Conservation (phyloP, 305 asterid genomes). For the Fraxinus sp. region DNA sequence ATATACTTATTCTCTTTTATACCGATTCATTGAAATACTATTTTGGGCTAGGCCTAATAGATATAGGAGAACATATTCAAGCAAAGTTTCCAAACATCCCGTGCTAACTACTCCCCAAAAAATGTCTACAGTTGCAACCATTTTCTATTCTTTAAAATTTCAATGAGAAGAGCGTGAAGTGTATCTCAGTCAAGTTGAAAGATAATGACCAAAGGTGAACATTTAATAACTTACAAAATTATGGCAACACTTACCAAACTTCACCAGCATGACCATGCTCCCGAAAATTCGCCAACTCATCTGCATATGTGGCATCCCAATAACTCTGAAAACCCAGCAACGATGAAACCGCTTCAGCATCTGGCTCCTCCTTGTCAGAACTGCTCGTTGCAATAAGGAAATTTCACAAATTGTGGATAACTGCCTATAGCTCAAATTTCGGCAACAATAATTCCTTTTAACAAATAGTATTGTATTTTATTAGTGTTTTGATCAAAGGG, state of each 20-base stretch:
- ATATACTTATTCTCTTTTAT: background rate
- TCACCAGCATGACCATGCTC: slow-evolving; percentile 97
- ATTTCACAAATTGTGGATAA: slow-evolving; percentile 7
- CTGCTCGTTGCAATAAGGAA: slow-evolving; percentile 37
- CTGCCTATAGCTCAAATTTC: background rate
- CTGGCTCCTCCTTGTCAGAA: slow-evolving; percentile 95
- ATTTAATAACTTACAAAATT: background rate
- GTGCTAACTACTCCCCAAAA: background rate
- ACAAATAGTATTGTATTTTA: background rate
- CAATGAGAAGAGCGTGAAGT: background rate
- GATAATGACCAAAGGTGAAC: background rate
- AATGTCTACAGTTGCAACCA: background rate
- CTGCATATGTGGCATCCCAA: slow-evolving; percentile 93
- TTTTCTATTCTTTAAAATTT: background rate
- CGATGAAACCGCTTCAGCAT: slow-evolving; percentile 67
- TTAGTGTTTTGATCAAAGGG: background rate
- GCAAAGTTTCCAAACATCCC: background rate
- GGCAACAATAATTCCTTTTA: background rate
- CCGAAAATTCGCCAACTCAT: slow-evolving; percentile 77
- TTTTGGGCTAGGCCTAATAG: background rate
- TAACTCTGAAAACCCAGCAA: slow-evolving; percentile 94
- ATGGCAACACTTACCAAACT: slow-evolving; percentile 64
- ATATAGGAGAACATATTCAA: background rate
- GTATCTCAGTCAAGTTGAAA: background rate
- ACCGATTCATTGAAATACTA: background rate